Conservation (phyloP, 2,329 filamentous ascomycete genomes). For the Thielaviopsis ethacetica region DNA sequence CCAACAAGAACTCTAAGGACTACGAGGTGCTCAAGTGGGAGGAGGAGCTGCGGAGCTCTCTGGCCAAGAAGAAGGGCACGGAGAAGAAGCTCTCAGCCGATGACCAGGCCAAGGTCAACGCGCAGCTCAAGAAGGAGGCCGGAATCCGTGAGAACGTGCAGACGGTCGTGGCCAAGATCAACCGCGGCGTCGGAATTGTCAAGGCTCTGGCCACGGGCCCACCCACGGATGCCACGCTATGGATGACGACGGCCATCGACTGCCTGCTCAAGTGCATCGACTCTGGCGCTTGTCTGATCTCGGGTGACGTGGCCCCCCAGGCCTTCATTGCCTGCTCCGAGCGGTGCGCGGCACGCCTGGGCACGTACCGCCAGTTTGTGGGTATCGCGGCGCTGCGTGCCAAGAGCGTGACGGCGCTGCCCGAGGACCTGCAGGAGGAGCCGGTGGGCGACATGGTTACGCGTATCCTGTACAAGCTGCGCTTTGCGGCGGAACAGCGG, state of each 20-base stretch:
- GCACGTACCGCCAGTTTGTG: constrained; percentile 62
- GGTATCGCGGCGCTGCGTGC: constrained; percentile 75
- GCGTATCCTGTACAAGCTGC: constrained; percentile 74
- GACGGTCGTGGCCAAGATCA: constrained; percentile 50
- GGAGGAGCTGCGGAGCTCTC: constrained; percentile 68
- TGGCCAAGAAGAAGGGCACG: constrained; percentile 85
- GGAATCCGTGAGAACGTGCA: constrained; percentile 60
- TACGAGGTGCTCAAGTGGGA: constrained; percentile 97
- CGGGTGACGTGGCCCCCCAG: constrained; percentile 61
- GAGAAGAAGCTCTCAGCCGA: constrained; percentile 83
- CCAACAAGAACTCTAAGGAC: constrained; percentile 84
- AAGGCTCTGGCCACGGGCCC: constrained; percentile 67
- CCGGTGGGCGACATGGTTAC: constrained; percentile 74
- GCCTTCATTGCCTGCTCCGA: constrained; percentile 70
- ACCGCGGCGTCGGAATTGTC: constrained; percentile 76
- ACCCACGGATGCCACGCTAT: constrained; percentile 73
- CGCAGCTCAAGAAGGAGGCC: constrained; percentile 76
- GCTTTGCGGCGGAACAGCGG: constrained; percentile 83
- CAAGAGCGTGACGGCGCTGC: constrained; percentile 55
- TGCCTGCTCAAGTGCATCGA: constrained; percentile 59
- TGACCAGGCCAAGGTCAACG: constrained; percentile 77
- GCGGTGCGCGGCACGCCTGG: constrained; percentile 57
- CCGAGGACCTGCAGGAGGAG: constrained; percentile 58
- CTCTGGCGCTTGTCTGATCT: constrained; percentile 64
- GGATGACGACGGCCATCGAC: constrained; percentile 71